Percentiles rank a stretch among this genome's conserved stretches.
Evolutionary conservation across 306 rosid genomes (phyloP).

Genomic region (Dicorynia guianensis): DNA sequence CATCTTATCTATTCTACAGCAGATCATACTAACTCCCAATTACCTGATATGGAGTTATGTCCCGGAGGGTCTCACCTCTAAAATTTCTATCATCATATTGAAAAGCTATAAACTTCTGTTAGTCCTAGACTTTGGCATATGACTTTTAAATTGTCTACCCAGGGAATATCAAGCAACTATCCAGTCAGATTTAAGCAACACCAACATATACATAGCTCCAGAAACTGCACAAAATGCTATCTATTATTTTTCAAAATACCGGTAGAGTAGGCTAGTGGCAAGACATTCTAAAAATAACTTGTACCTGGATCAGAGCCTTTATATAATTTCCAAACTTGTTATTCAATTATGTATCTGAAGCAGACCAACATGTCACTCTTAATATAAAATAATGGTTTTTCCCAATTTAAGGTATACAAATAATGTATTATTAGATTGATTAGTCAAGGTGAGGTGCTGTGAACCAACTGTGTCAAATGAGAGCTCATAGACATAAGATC

Average conservation of each 20-base stretch:
- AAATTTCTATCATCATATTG: not conserved
- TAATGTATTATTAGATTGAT: conserved; percentile 2
- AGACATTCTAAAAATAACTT: not conserved
- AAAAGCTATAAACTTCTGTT: conserved; percentile 3
- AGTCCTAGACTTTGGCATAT: not conserved
- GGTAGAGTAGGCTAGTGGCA: not conserved
- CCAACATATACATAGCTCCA: not conserved
- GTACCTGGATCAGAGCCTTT: not conserved
- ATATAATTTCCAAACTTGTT: not conserved
- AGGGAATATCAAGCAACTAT: not conserved
- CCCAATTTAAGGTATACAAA: conserved; percentile 29
- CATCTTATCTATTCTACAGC: not conserved
- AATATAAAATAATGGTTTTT: not conserved
- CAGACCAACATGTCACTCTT: not conserved
- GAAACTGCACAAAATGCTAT: not conserved
- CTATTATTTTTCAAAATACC: not conserved
- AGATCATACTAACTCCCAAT: not conserved
- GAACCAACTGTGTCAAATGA: not conserved
- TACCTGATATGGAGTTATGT: conserved; percentile 9
- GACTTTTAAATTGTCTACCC: not conserved
- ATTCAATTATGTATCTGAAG: not conserved
- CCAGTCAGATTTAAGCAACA: not conserved
- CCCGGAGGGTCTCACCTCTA: not conserved
- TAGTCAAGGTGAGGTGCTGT: not conserved
- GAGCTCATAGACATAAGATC: conserved; percentile 10